Percentiles rank a stretch among this genome's conserved stretches.
Evolutionary conservation across 345 rosid genomes (phyloP).

Genomic region (Eucalyptus virginea): DNA sequence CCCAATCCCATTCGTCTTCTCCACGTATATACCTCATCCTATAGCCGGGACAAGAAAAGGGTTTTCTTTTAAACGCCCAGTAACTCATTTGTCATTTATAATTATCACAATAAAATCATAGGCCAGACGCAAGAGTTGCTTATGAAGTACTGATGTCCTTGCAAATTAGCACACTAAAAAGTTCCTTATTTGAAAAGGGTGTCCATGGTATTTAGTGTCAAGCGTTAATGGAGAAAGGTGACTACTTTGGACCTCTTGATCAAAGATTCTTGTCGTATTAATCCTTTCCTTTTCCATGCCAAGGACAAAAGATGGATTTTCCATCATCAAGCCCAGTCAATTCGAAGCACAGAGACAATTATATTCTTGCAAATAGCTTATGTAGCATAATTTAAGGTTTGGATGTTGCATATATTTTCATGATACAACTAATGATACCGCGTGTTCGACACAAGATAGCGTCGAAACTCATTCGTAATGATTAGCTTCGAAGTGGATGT

Average conservation of each 20-base stretch:
- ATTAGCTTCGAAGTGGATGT: background rate
- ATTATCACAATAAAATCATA: background rate
- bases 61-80: background rate
- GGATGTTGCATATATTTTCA: rapidly evolving
- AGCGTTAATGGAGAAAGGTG: background rate
- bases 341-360: background rate
- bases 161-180: background rate
- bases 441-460: rapidly evolving
- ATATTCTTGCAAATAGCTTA: background rate
- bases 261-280: background rate
- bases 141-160: background rate
- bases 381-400: background rate
- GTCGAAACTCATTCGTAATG: rapidly evolving
- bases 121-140: background rate
- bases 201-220: background rate
- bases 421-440: background rate
- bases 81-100: background rate
- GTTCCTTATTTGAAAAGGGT: background rate
- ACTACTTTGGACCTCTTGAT: background rate
- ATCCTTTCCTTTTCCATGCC: background rate
- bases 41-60: background rate
- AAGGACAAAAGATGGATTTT: background rate
- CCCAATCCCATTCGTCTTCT: background rate
- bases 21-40: background rate
- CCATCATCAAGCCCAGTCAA: background rate